Conservation (phyloP, 257 asterid genomes). For the Przewalskia tangutica region DNA sequence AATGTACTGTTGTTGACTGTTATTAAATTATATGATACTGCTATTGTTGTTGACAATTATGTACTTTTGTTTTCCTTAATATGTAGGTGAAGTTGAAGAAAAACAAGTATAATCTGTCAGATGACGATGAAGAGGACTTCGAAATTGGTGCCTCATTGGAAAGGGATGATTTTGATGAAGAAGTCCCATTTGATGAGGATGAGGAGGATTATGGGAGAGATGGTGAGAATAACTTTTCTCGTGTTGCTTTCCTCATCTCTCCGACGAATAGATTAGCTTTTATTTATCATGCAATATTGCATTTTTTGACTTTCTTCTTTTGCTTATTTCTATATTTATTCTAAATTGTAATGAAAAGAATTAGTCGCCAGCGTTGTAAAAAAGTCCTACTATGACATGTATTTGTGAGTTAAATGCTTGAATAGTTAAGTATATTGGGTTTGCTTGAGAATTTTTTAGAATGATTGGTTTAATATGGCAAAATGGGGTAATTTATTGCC, state of each 20-base stretch:
- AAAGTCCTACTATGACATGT: no score
- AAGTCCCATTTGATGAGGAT: slow-evolving; percentile 50
- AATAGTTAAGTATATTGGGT: no score
- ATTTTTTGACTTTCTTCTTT: background rate
- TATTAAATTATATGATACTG: background rate
- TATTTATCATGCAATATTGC: background rate
- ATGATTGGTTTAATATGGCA: background rate
- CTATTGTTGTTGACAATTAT: background rate
- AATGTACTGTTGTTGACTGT: background rate
- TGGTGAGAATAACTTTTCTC: slow-evolving; percentile 31
- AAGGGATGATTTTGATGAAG: slow-evolving; percentile 85
- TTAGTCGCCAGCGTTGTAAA: no score
- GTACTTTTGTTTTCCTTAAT: background rate
- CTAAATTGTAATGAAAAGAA: no score
- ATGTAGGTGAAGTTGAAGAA: slow-evolving; percentile 57
- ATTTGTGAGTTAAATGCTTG: no score
- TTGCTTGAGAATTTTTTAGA: no score
- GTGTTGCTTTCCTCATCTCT: background rate
- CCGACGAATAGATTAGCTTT: background rate
- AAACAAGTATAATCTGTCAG: slow-evolving; percentile 72
- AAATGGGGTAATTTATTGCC: background rate
- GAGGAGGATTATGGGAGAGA: slow-evolving; percentile 30
- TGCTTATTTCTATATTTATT: background rate
- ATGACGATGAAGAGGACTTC: slow-evolving; percentile 87
- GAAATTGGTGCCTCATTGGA: slow-evolving; percentile 32